Conservation (phyloP, 768 basidiomycete genomes). For the Auricularia cornea region DNA sequence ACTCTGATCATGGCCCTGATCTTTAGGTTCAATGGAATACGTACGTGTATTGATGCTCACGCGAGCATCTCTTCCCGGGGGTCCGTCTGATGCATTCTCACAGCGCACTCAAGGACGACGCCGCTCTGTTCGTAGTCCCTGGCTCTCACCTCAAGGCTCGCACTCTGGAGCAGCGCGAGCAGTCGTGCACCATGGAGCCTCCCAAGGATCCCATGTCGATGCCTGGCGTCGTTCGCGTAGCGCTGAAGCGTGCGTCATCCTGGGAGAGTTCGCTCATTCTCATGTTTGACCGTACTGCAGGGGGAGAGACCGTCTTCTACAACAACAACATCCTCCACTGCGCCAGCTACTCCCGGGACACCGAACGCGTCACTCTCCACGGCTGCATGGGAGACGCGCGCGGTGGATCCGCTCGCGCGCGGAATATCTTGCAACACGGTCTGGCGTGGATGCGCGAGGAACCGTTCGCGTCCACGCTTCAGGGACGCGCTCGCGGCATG, state of each 20-base stretch:
- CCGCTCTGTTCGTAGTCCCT: slow-evolving; percentile 65
- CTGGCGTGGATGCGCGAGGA: slow-evolving; percentile 58
- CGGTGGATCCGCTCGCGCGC: slow-evolving; percentile 53
- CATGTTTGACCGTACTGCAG: slow-evolving; percentile 22
- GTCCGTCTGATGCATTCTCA: too few relatives aligned
- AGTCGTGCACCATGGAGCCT: slow-evolving; percentile 42
- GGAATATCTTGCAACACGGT: slow-evolving; percentile 71
- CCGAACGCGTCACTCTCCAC: slow-evolving; percentile 57
- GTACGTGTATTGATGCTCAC: slow-evolving; percentile 31
- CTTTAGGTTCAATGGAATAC: slow-evolving; percentile 73
- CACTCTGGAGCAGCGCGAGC: slow-evolving; percentile 47
- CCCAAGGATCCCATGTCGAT: slow-evolving; percentile 55
- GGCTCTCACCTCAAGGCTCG: slow-evolving; percentile 53
- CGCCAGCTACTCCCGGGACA: slow-evolving; percentile 46
- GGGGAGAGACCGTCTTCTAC: slow-evolving; percentile 73
- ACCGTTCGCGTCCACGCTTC: slow-evolving; percentile 27
- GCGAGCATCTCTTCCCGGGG: neutral
- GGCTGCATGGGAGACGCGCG: slow-evolving; percentile 55
- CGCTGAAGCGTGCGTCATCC: slow-evolving; percentile 40
- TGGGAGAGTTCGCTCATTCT: neutral
- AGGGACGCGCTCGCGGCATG: slow-evolving; percentile 29
- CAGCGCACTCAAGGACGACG: slow-evolving; percentile 61
- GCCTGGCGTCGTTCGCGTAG: slow-evolving; percentile 55
- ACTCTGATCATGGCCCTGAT: neutral
- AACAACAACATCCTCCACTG: slow-evolving; percentile 74